Percentiles rank a stretch among this genome's conserved stretches.
Evolutionary conservation across 148 eudicot genomes (phyloP).

Genomic region (Polygonum maritimum): DNA sequence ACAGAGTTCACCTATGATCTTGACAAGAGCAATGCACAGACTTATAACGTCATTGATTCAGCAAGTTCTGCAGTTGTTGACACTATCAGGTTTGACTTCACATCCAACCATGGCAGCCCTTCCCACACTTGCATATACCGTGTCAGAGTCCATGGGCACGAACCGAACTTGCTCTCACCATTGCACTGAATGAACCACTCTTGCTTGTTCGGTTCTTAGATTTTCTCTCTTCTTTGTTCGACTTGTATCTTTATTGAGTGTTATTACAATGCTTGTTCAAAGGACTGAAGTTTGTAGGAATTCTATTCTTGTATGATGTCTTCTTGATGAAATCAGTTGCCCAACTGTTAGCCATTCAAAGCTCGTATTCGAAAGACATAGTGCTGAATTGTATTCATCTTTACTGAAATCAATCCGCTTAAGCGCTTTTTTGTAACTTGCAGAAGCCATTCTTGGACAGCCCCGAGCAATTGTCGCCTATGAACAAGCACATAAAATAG

Average conservation of each 20-base stretch:
- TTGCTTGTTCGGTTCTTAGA: not conserved
- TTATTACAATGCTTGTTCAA: not conserved
- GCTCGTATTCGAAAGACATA: conserved; percentile 39
- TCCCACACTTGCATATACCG: conserved; percentile 84
- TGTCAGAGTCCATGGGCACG: conserved; percentile 75
- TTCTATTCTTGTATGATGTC: not conserved
- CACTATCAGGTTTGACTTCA: conserved; percentile 58
- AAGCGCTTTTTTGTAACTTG: conserved; percentile 39
- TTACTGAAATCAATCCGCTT: conserved; percentile 34
- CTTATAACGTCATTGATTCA: conserved; percentile 45
- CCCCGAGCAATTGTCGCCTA: conserved; percentile 70
- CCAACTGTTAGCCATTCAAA: conserved; percentile 46
- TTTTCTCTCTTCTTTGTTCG: not conserved
- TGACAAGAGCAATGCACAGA: conserved; percentile 83
- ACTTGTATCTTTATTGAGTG: not conserved
- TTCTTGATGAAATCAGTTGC: conserved; percentile 17
- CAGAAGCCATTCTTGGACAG: conserved; percentile 46
- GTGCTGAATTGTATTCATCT: conserved; percentile 29
- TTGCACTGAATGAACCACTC: not conserved
- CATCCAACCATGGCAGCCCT: conserved; percentile 71
- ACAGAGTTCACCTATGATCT: conserved; percentile 81
- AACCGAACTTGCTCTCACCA: conserved; percentile 36
- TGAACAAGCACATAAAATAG: not conserved
- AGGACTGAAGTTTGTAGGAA: not conserved
- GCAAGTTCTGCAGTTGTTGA: conserved; percentile 34